Evolutionary conservation across 805 yeast genomes (phyloP).

Genomic region (Wickerhamomyces bovis): DNA sequence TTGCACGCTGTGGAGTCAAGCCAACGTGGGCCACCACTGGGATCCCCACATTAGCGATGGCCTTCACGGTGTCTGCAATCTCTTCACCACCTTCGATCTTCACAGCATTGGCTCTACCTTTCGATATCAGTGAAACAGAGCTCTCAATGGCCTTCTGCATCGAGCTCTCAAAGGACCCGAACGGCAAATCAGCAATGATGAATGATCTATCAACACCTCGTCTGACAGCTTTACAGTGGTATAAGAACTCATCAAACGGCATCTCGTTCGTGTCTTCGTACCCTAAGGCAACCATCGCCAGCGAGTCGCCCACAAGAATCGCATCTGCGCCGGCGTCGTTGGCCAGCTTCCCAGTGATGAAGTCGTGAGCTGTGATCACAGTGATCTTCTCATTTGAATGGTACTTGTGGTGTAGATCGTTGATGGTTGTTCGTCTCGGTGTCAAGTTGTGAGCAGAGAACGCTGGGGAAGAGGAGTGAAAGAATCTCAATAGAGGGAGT

Average conservation of each 20-base stretch:
- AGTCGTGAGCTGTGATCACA: constrained; percentile 84
- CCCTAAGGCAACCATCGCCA: constrained; percentile 90
- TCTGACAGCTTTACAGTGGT: constrained; percentile 68
- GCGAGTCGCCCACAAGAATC: constrained; percentile 82
- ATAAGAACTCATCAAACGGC: constrained; percentile 71
- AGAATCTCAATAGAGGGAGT: not conserved
- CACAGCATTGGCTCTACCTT: constrained; percentile 58
- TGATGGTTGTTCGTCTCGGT: constrained; percentile 27
- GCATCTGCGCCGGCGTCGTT: constrained; percentile 62
- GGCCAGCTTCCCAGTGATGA: constrained; percentile 66
- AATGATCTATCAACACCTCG: constrained; percentile 65
- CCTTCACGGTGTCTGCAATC: constrained; percentile 44
- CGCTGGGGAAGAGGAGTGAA: constrained; percentile 1
- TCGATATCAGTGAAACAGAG: constrained; percentile 47
- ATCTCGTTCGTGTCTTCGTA: constrained; percentile 70
- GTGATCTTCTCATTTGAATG: constrained; percentile 34
- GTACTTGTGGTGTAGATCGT: constrained; percentile 32
- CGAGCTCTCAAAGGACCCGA: constrained; percentile 74
- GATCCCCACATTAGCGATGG: constrained; percentile 62
- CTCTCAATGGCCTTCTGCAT: constrained; percentile 56
- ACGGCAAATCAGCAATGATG: constrained; percentile 81
- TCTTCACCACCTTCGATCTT: constrained; percentile 81
- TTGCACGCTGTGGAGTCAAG: constrained; percentile 80
- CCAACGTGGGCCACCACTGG: constrained; percentile 94
- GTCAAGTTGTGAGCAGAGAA: constrained; percentile 3